Evolutionary conservation across 768 basidiomycete species (phyloP), one percentile per base, ranked within the genome.

Genomic region (Termitomyces bulborhizus): DNA sequence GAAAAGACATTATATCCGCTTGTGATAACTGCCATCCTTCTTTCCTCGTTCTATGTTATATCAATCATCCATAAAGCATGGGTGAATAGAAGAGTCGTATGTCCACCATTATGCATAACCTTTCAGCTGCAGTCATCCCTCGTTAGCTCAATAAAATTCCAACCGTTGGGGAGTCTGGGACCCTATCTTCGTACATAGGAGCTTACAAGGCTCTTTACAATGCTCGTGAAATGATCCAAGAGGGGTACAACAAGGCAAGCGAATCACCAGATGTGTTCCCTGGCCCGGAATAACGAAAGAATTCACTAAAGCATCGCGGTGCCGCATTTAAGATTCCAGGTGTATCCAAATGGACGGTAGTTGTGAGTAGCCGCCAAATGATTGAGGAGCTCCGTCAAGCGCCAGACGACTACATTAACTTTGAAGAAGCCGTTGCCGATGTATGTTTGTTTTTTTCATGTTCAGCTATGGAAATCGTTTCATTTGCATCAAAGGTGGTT

Each of bases 371-470:
- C 1, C 64, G 68, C 0, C 57, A 73, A 26, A 66, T 75, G 45
- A 65, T 82, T 12, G 77, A 83, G 6, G 83, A 84, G 41, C 61
- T 85, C 16, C 72, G 79, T 24, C 67, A 62, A 50, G 71, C 71
- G 0, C 54, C 57, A 0, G 68, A 72, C 2, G 67, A 72, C 1
- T 57, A 69, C 8, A 60, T 74, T 1, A 70, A 67, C 1, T 66
- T 69, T n/a, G 46, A 48, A 2, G 66, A 67, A 12, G 66, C 68
- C 24, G 55, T 63, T 21, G 52, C 59, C 13, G 66, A 70, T 2
- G 72, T 74, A 56, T 21, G 60, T 46, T 18, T 18, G 9, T 31
- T 18, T 26, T n/a, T 36, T 37, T 7, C 24, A 8, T 6, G 29
- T 24, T 16, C 11, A 16, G 12, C 18, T 6, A 16, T 16, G 18